Evolutionary conservation across 2,329 filamentous ascomycete genomes (phyloP).

Genomic region (Colletotrichum cordylinicola): DNA sequence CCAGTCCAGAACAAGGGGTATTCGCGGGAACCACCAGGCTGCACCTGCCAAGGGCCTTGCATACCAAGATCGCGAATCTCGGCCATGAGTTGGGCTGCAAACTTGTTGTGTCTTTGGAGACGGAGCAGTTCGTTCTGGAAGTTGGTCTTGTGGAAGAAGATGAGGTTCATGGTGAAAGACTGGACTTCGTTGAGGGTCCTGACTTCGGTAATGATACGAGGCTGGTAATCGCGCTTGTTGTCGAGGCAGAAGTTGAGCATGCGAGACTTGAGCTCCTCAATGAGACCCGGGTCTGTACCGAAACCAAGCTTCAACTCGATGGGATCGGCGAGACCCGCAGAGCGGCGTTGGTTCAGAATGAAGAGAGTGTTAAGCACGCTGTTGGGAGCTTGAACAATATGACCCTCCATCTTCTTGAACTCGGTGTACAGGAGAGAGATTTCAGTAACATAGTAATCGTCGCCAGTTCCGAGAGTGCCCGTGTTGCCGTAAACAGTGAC

Average conservation of each 20-base stretch:
- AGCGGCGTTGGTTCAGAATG: constrained; percentile 92
- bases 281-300: constrained; percentile 82
- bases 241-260: constrained; percentile 83
- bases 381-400: constrained; percentile 95
- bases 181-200: constrained; percentile 81
- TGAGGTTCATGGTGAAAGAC: constrained; percentile 85
- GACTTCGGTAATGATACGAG: constrained; percentile 86
- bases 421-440: constrained; percentile 93
- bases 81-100: constrained; percentile 89
- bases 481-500: constrained; percentile 92
- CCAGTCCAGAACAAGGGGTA: constrained; percentile 66
- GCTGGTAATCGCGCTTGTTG: constrained; percentile 90
- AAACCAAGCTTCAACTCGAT: constrained; percentile 87
- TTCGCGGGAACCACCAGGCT: constrained; percentile 73
- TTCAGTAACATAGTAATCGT: constrained; percentile 96
- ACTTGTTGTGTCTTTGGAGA: constrained; percentile 90
- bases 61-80: constrained; percentile 85
- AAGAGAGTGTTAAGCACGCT: constrained; percentile 91
- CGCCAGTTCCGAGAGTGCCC: constrained; percentile 77
- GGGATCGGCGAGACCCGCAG: constrained; percentile 85
- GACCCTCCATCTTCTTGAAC: constrained; percentile 98
- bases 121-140: constrained; percentile 95
- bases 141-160: constrained; percentile 98
- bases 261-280: constrained; percentile 79
- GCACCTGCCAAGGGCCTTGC: constrained; percentile 69